Evolutionary conservation across 106 monocot genomes (phyloP).

Genomic region (Agapanthus africanus): DNA sequence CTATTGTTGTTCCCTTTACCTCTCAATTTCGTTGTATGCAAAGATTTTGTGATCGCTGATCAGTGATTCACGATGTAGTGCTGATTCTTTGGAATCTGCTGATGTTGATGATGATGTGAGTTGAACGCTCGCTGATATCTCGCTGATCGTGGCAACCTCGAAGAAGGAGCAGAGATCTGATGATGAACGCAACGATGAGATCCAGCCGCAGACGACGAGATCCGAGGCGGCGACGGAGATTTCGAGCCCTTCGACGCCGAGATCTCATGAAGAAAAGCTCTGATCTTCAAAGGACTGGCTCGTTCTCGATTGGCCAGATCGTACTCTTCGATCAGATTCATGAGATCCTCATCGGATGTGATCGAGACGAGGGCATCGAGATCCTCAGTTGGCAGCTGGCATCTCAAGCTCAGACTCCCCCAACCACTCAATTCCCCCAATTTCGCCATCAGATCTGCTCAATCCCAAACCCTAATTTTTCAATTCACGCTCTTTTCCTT

Average conservation of each 20-base stretch:
- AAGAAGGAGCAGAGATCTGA: neutral
- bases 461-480: neutral
- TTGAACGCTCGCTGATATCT: neutral
- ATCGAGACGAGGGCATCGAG: conserved; percentile 73
- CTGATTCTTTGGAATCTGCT: no score
- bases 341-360: conserved; percentile 66
- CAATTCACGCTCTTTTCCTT: neutral
- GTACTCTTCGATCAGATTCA: conserved; percentile 75
- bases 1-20: neutral
- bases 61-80: neutral
- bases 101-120: neutral
- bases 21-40: neutral
- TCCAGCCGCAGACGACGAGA: neutral
- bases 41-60: no score
- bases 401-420: conserved; percentile 34
- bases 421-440: conserved; percentile 61
- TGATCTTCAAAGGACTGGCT: conserved; percentile 43
- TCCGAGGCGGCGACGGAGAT: neutral
- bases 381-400: conserved; percentile 79
- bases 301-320: conserved; percentile 37
- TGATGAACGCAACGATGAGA: neutral
- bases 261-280: conserved; percentile 50
- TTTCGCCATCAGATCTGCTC: conserved; percentile 48
- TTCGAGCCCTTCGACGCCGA: no score
- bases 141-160: neutral